Evolutionary conservation across 805 yeast species (phyloP), one percentile per base, ranked within the genome.

Genomic region (Candida argentea): DNA sequence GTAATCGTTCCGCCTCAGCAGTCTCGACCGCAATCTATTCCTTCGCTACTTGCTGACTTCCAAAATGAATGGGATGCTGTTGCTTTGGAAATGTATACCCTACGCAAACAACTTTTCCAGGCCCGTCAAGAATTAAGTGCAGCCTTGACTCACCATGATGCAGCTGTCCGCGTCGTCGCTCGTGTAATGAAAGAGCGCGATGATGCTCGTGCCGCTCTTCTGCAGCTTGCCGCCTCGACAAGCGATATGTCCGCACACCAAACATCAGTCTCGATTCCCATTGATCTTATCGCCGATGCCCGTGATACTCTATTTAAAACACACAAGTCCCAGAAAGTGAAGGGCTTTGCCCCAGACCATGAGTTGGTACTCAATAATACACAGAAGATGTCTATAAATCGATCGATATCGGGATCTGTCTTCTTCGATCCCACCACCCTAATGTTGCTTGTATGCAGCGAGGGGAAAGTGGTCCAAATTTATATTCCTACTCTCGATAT

Each of bases 61-160:
- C 95, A 87, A 48, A 73, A 77, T 34, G 95, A 86, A 51, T 87
- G 93, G 86, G 96, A 87, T 46, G 72, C 95, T 0, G 48, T 83
- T 24, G 82, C 89, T 16, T 57, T 87, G 28, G 96, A 89, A 44
- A 65, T 80, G 13, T 85, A 84, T 44, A 69, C 75, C 22, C 57
- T 87, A 36, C 65, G 91, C 35, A 80, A 82, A 46, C 85, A 80
- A 40, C 60, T 86, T 21, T 69, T 65, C 28, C 59, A 61, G 14
- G 65, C 86, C 1, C 68, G 79, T 33, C 73, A 80, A 39, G 89
- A 85, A 42, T 57, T 87, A 27, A 76, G 91, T 17, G 57, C 79
- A 2, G 77, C 94, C 0, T 55, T 86, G 22, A 87, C 85, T 43
- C 79, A 77, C 44, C 82, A 82, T 37, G 97, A 87, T 48, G 95